Conservation (phyloP, 75 land plant species). For the Ceratopteris richardii region DNA sequence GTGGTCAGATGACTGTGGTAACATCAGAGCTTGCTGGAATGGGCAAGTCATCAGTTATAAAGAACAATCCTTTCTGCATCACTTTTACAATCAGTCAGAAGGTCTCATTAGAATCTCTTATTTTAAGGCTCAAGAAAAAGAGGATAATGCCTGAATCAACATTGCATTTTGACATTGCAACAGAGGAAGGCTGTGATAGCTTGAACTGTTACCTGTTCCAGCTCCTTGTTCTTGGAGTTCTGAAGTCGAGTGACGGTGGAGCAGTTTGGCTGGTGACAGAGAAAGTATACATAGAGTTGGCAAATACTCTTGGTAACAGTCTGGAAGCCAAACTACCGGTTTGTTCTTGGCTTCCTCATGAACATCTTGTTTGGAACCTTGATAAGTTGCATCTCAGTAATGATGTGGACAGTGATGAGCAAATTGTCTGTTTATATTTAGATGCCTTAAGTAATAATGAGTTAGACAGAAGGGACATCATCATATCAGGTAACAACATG, state of each 20-base stretch:
- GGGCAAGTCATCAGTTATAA: conserved; percentile 13
- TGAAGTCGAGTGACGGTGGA: conserved; percentile 18
- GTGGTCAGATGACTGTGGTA: conserved; percentile 17
- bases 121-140: conserved; percentile 8
- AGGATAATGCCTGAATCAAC: conserved; percentile 2
- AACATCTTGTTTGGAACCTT: conserved; percentile 14
- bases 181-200: conserved; percentile 7
- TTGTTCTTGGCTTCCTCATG: conserved; percentile 15
- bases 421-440: conserved; percentile 15
- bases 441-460: conserved; percentile 7
- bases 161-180: conserved; percentile 17
- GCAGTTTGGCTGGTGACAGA: conserved; percentile 10
- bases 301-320: conserved; percentile 18
- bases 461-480: conserved; percentile 10
- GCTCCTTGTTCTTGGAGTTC: conserved; percentile 19
- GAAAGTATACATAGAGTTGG: conserved; percentile 12
- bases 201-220: conserved; percentile 17
- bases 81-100: conserved; percentile 11
- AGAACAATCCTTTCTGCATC: background rate
- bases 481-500: background rate
- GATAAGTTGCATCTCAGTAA: conserved; percentile 9
- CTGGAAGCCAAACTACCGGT: conserved; percentile 15
- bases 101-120: conserved; percentile 7
- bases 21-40: conserved; percentile 21
- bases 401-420: conserved; percentile 14